These are phyloP conservation scores for Zopfochytrium polystomum DNA, from an alignment of 371 early-diverging fungal species.

Conservation along the genomic window DNA sequence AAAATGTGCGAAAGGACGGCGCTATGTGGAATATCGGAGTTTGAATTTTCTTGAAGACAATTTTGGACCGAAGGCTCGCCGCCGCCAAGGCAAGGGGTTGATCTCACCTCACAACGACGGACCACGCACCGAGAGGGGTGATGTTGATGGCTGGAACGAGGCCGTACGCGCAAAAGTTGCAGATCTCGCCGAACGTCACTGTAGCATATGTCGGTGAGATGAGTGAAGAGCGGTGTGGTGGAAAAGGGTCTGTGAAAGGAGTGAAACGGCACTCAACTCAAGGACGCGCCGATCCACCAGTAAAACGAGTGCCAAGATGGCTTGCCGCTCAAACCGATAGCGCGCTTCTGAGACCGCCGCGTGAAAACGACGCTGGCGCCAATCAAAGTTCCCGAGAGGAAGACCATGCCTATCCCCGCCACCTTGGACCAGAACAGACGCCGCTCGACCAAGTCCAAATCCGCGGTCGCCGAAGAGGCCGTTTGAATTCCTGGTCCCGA, in stretches of 20 bases:
- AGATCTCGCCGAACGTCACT: conserved; percentile 71
- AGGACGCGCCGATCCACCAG: conserved; percentile 95
- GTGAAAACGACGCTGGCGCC: conserved; percentile 91
- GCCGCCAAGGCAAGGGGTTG: too few relatives aligned
- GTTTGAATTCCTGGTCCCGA: too few relatives aligned
- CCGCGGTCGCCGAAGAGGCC: too few relatives aligned
- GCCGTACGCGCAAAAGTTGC: conserved; percentile 88
- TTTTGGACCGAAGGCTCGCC: too few relatives aligned
- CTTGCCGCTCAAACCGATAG: conserved; percentile 32
- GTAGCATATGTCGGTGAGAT: too few relatives aligned
- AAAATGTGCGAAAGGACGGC: conserved; percentile 38
- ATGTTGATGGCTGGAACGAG: conserved; percentile 89
- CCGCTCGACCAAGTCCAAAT: too few relatives aligned
- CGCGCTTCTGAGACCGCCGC: conserved; percentile 84
- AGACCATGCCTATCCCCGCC: conserved; percentile 62
- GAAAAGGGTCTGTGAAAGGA: too few relatives aligned
- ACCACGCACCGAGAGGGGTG: conserved; percentile 81
- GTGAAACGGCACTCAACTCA: conserved; percentile 34
- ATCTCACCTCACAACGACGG: conserved; percentile 67
- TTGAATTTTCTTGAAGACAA: too few relatives aligned
- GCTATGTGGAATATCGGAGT: conserved; percentile 37
- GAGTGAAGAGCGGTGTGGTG: too few relatives aligned
- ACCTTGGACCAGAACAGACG: too few relatives aligned
- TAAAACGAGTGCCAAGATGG: conserved; percentile 78
- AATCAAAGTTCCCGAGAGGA: conserved; percentile 82